Base-by-base conservation (phyloP, 805 yeast genomes). In the Limtongozyma cylindracea region DNA sequence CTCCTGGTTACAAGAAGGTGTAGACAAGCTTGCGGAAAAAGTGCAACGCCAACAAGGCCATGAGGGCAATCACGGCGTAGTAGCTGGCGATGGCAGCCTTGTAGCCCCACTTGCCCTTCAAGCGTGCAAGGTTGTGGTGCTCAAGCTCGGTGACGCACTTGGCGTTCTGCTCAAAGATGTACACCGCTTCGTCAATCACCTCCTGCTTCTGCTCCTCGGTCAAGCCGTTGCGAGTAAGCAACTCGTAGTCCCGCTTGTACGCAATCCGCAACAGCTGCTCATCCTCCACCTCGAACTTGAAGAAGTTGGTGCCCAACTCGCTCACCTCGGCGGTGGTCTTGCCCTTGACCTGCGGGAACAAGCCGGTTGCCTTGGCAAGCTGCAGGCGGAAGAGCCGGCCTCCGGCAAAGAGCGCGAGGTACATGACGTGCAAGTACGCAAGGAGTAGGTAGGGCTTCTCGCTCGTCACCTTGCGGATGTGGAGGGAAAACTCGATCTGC, bases 341-440 rank as follows among this genome's bases (percentile, higher is more conserved):
- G 13, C 76, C 77, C 24, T 61, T 61, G 21, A 68, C 60, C 31
- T 68, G 67, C 7, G 91, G 91, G 54, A 73, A 72, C 25, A 74
- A 43, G 3, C 80, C 76, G 5, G 69, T 47, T 12, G 78, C 68
- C 34, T 57, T 61, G 22, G 67, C 50, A 14, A 76, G 43, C 10
- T 66, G 59, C 1, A 80, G 65, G 27, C 69, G 49, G 62, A 77
- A 56, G 16, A 76, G 52, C 29, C 67, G 53, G 10, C 91, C 91
- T 22, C 92, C 92, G 2, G 91, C 91, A 47, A 76, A 76, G 22
- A 76, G 54, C 0, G 88, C 91, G 36, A 76, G 47, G 43, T 76
- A 76, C 63, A 76, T 56, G 21, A 73, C 88, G 39, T 76, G 92
- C 49, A 77, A 62, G 41, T 76, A 76, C 4, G 91, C 88, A 21